Conservation (phyloP, 305 asterid genomes). For the Fraxinus xanthoxyloides region DNA sequence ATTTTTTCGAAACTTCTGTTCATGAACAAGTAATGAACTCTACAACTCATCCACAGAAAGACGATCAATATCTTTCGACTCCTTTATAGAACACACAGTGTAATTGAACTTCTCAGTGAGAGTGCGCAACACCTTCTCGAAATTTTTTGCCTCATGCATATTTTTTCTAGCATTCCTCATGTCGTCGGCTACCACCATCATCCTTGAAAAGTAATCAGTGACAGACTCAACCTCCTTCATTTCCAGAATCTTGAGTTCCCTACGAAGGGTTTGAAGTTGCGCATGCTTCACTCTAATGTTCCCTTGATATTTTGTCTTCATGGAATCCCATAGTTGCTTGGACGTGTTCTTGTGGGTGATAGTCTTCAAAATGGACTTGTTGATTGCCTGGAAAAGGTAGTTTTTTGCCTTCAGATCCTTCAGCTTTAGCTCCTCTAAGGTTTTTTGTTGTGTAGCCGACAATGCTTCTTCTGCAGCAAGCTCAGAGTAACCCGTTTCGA, state of each 20-base stretch:
- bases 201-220: neutral
- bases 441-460: neutral
- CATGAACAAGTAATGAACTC: neutral
- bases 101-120: neutral
- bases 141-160: neutral
- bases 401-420: neutral
- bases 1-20: neutral
- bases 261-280: neutral
- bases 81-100: neutral
- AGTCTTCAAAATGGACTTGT: neutral
- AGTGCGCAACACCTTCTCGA: neutral
- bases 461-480: neutral
- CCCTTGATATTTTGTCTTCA: neutral
- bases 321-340: neutral
- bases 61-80: neutral
- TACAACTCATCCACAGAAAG: neutral
- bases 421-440: neutral
- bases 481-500: neutral
- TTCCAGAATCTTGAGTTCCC: neutral
- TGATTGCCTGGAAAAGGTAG: neutral
- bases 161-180: neutral
- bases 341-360: neutral
- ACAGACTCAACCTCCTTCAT: neutral
- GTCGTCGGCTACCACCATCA: neutral
- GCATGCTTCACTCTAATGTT: neutral